phyloP scores from a whole-genome alignment of 1,284 basidiomycete species.

The Pterulicium gracile region DNA sequence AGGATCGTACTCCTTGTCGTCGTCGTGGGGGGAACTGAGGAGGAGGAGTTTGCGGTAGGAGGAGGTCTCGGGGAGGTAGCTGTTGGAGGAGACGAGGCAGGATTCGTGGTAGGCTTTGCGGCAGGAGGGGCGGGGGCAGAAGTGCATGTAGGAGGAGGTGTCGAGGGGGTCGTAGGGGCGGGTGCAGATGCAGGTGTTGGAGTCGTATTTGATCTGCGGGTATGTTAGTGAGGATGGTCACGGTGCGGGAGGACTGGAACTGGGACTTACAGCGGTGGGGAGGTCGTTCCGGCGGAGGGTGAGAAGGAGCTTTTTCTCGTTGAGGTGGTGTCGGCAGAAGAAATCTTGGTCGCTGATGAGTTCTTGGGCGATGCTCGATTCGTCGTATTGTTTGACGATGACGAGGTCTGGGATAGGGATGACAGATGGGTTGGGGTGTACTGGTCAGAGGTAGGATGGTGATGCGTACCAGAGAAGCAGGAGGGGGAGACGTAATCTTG shows the following conservation, averaged over 20 bases:
- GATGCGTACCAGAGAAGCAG: constrained; percentile 27
- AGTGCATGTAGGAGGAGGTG: constrained; percentile 27
- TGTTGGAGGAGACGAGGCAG: constrained; percentile 25
- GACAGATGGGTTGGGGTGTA: neutral
- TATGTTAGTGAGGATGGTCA: neutral
- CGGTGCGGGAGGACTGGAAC: neutral
- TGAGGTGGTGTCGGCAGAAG: constrained; percentile 29
- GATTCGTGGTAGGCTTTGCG: constrained; percentile 28
- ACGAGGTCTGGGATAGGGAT: constrained; percentile 15
- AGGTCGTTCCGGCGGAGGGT: too few species aligned
- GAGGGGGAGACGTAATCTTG: constrained; percentile 28
- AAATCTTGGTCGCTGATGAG: constrained; percentile 26
- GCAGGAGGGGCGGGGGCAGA: constrained; percentile 38
- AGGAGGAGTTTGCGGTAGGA: constrained; percentile 15
- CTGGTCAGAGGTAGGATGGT: neutral
- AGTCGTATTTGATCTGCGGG: constrained; percentile 23
- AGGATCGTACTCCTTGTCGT: constrained; percentile 16
- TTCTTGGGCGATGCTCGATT: constrained; percentile 21
- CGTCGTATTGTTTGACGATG: constrained; percentile 21
- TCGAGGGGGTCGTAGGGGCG: constrained; percentile 30
- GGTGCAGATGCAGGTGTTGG: constrained; percentile 26
- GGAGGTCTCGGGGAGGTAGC: constrained; percentile 14
- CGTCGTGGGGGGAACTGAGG: constrained; percentile 22
- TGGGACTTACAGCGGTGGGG: neutral
- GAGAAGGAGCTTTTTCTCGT: constrained; percentile 20